Evolutionary conservation across 2,329 filamentous ascomycete species (phyloP), one percentile per base, ranked within the genome.

Genomic region (Colletotrichum trifolii): DNA sequence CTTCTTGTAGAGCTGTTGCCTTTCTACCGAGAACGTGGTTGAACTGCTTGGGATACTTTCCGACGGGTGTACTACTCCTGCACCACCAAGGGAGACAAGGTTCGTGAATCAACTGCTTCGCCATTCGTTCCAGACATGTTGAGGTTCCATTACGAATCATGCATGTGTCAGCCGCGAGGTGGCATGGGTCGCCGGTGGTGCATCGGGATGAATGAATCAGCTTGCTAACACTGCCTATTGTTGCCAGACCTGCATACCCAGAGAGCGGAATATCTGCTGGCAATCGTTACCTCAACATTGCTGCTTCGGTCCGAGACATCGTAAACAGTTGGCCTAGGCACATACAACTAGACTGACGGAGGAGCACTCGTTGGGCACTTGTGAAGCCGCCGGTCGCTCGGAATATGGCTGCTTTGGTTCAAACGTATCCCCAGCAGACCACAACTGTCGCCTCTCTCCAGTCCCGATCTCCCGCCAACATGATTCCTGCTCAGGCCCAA

Each of bases 401-500:
- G 83, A 90, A 76, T 77, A 95, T 96, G 92, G 92, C 92, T 83
- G 91, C 92, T 78, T 85, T 95, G 83, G 90, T 94, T 74, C 92
- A 95, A 81, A 88, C 90, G 67, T 92, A 91, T 76, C 87, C 91
- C 73, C 90, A 92, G 81, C 90, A 93, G 79, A 88, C 89, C 74
- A 84, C 85, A 78, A 89, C 91, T 71, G 85, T 89, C 73, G 89
- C 89, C 69, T 91, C 94, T 86, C 88, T 94, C 73, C 91, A 93
- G 77, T 86, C 89, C 72, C 87, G 90, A 76, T 87, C 90, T 68
- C 90, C 91, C 66, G 84, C 87, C 73, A 85, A 85, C 71, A 87
- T 90, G 75, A 76, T 84, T 60, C 75, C 80, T 54, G 75, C 81
- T 60, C 85, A 86, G 72, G 73, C 79, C 58, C 85, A 87, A 67